These are phyloP conservation scores for Beauveria sp. DNA, from an alignment of 2,329 filamentous ascomycete species.

Conservation along the genomic window DNA sequence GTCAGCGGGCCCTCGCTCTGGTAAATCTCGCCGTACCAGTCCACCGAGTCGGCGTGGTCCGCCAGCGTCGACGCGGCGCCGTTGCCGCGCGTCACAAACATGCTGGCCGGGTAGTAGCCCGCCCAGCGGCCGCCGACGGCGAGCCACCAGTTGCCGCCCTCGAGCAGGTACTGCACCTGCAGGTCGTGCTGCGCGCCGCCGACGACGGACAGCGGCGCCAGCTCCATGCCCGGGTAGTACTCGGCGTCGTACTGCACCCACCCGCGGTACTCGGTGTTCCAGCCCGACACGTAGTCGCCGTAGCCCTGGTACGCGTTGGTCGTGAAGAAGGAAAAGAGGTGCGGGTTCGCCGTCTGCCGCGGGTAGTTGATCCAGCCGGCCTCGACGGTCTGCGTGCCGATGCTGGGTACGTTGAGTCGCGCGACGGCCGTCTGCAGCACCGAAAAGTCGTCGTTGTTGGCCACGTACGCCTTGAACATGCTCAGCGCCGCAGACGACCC, in stretches of 20 bases:
- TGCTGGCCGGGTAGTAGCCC: slow-evolving; percentile 10
- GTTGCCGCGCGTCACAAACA: slow-evolving; percentile 8
- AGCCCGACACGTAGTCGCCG: slow-evolving; percentile 8
- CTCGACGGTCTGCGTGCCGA: slow-evolving; percentile 12
- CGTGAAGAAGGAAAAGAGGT: slow-evolving; percentile 12
- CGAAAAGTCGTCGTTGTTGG: slow-evolving; percentile 12
- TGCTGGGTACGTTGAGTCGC: neutral
- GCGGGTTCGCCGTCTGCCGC: neutral
- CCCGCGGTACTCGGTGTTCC: slow-evolving; percentile 13
- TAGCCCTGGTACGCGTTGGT: slow-evolving; percentile 10
- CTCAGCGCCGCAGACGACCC: slow-evolving; percentile 7
- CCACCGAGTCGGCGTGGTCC: slow-evolving; percentile 1
- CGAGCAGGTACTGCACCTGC: slow-evolving; percentile 5
- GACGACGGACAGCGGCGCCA: slow-evolving; percentile 4
- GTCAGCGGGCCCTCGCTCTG: slow-evolving; percentile 9
- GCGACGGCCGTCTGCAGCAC: slow-evolving; percentile 11
- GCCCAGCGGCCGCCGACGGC: slow-evolving; percentile 10
- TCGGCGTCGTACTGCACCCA: slow-evolving; percentile 11
- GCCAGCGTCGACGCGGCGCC: slow-evolving; percentile 4
- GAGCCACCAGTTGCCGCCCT: slow-evolving; percentile 11
- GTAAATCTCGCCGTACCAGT: slow-evolving; percentile 14
- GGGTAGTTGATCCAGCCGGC: slow-evolving; percentile 13
- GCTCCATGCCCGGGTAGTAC: slow-evolving; percentile 13
- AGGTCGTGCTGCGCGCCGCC: slow-evolving; percentile 9
- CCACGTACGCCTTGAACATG: slow-evolving; percentile 10